Evolutionary conservation across 1,139 yeast species (phyloP).

Genomic region (Lodderomyces metapsilosis): DNA sequence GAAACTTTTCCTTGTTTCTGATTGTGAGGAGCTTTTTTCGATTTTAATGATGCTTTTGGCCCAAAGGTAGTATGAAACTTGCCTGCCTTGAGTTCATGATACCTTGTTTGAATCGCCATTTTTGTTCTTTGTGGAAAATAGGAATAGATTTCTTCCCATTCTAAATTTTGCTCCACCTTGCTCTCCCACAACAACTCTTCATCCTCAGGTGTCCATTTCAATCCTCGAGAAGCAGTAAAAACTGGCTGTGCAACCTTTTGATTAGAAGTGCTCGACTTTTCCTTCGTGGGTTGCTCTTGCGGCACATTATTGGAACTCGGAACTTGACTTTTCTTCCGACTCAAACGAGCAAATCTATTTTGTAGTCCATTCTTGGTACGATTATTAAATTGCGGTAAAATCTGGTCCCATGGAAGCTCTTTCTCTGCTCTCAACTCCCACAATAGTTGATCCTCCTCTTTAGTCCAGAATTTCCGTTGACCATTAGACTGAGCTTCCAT

Average conservation of each 20-base stretch:
- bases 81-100: neutral
- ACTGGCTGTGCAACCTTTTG: neutral
- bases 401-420: too few relatives aligned
- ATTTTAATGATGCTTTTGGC: neutral
- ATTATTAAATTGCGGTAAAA: neutral
- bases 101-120: neutral
- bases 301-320: too few relatives aligned
- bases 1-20: neutral
- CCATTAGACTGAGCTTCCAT: too few relatives aligned
- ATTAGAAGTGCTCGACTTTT: neutral
- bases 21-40: neutral
- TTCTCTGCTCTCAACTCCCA: too few relatives aligned
- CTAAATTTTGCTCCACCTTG: neutral
- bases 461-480: too few relatives aligned
- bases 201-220: neutral
- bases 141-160: neutral
- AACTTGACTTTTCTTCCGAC: too few relatives aligned
- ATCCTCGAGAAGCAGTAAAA: neutral
- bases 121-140: neutral
- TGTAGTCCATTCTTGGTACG: neutral
- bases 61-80: too few relatives aligned
- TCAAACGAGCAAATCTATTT: neutral
- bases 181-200: neutral
- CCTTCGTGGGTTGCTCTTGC: neutral
- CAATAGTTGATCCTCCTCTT: too few relatives aligned